Evolutionary conservation across 768 basidiomycete species (phyloP).

Genomic region (Mycena sanguinolenta): DNA sequence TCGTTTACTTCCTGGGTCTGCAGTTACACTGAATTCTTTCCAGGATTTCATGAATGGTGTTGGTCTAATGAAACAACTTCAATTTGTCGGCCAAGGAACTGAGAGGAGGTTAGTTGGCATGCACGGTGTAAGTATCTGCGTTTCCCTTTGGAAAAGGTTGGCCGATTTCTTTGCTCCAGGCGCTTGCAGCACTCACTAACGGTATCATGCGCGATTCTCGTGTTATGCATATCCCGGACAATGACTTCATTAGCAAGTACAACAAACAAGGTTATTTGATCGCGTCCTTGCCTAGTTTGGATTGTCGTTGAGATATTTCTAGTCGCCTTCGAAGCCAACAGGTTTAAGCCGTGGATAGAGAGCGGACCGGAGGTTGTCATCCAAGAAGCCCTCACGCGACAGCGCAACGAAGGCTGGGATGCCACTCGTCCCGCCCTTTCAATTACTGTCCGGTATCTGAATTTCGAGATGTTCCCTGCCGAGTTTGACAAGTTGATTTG

Average conservation of each 20-base stretch:
- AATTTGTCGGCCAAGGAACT: neutral
- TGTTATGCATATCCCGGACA: conserved; percentile 32
- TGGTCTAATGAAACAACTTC: conserved; percentile 18
- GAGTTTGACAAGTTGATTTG: neutral
- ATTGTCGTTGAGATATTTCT: neutral
- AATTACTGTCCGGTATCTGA: conserved; percentile 35
- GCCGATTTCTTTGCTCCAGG: conserved; percentile 16
- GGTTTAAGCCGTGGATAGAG: conserved; percentile 1
- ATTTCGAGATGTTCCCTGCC: neutral
- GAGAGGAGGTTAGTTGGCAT: conserved; percentile 17
- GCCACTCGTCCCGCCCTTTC: conserved; percentile 33
- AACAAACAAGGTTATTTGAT: conserved; percentile 33
- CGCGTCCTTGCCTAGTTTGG: neutral
- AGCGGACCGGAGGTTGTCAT: conserved; percentile 32
- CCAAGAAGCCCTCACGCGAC: conserved; percentile 33
- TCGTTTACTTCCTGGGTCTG: neutral
- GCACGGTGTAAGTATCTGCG: conserved; percentile 24
- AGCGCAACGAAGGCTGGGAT: conserved; percentile 35
- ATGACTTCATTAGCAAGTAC: conserved; percentile 26
- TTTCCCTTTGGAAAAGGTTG: neutral
- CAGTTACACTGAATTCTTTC: neutral
- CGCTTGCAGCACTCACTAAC: conserved; percentile 32
- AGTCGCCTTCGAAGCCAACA: conserved; percentile 26
- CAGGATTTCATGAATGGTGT: conserved; percentile 33
- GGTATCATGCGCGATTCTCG: conserved; percentile 37